Percentiles rank a stretch among this genome's conserved stretches.
Conservation (phyloP, 345 rosid genomes). For the Psidium friedrichsthalianum region DNA sequence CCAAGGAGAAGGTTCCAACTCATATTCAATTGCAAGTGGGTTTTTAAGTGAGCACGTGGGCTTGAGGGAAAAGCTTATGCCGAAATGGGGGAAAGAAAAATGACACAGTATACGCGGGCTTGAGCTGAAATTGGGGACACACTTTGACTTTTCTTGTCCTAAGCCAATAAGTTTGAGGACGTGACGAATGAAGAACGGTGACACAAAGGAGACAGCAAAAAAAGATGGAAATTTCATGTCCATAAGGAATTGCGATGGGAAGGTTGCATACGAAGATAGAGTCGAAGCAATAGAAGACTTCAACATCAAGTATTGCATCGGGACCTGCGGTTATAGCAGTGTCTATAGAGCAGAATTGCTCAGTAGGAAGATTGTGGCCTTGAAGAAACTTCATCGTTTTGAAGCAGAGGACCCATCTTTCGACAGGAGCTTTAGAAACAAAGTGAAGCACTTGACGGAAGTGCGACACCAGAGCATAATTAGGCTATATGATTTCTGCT, state of each 20-base stretch:
- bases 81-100: too few species aligned
- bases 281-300: constrained; percentile 10
- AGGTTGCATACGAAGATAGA: constrained; percentile 7
- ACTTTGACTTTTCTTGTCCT: too few species aligned
- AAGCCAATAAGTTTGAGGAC: background rate
- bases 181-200: background rate
- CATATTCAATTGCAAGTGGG: too few species aligned
- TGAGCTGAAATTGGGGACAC: too few species aligned
- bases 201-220: background rate
- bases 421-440: constrained; percentile 1
- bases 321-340: constrained; percentile 10
- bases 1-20: too few species aligned
- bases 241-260: constrained; percentile 12
- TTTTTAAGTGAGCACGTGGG: too few species aligned
- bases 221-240: background rate
- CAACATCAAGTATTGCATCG: constrained; percentile 10
- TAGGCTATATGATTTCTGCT: constrained; percentile 1
- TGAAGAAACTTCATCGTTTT: constrained; percentile 4
- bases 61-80: too few species aligned
- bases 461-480: constrained; percentile 5
- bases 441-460: background rate
- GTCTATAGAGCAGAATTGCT: constrained; percentile 15
- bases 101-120: too few species aligned
- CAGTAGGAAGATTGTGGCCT: background rate
- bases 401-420: background rate